Conservation (phyloP, 2,329 filamentous ascomycete species). For the Curvularia verruculosa region DNA sequence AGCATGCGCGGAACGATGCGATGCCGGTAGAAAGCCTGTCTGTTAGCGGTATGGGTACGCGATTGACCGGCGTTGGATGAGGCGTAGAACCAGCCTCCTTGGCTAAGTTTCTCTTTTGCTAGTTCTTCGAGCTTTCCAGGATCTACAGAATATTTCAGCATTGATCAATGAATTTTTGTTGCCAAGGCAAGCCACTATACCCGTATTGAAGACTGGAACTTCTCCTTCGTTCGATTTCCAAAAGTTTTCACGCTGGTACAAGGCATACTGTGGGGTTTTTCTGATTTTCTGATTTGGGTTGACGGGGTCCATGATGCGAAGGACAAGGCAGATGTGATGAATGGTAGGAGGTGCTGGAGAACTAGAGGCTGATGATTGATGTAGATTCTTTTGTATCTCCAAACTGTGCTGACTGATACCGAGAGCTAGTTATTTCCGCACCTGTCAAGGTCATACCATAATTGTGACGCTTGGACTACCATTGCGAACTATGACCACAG, state of each 20-base stretch:
- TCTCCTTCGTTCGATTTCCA: constrained; percentile 60
- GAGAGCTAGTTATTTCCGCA: neutral
- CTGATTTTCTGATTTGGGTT: constrained; percentile 59
- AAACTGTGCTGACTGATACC: neutral
- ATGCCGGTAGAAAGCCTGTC: constrained; percentile 68
- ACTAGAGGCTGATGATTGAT: neutral
- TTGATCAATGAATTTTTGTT: neutral
- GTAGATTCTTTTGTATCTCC: neutral
- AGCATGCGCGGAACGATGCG: constrained; percentile 67
- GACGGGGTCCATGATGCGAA: constrained; percentile 53
- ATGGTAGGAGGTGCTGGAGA: neutral
- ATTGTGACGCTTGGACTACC: constrained; percentile 16
- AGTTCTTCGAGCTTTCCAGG: constrained; percentile 65
- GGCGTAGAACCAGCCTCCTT: constrained; percentile 65
- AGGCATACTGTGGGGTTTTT: constrained; percentile 60
- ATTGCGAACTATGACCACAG: constrained; percentile 15
- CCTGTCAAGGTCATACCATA: constrained; percentile 5
- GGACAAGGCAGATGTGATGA: neutral
- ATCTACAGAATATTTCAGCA: constrained; percentile 43
- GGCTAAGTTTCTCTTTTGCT: constrained; percentile 62
- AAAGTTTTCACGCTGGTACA: constrained; percentile 63
- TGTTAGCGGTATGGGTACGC: constrained; percentile 62
- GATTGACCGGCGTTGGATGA: constrained; percentile 64
- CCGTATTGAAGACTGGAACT: constrained; percentile 59
- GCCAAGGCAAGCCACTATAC: constrained; percentile 29